phyloP scores from a whole-genome alignment of 2,329 filamentous ascomycete species.

The Talaromyces pinophilus region DNA sequence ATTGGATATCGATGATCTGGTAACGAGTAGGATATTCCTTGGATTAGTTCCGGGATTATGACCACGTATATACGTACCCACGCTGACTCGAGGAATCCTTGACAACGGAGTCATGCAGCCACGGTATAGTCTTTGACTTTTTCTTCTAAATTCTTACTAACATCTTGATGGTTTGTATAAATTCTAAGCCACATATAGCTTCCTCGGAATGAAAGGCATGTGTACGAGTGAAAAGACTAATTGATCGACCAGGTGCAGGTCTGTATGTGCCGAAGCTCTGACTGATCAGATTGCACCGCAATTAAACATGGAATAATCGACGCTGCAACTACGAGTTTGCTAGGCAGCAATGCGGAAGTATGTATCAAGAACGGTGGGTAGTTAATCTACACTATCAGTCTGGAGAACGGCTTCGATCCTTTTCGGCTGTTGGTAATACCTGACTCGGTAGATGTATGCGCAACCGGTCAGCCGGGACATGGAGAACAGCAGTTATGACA shows the following conservation, averaged over 20 bases:
- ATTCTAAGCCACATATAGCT: neutral
- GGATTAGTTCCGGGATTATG: neutral
- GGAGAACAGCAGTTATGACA: too few relatives aligned
- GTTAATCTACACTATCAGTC: neutral
- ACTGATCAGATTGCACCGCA: neutral
- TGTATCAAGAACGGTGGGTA: neutral
- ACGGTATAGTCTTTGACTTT: neutral
- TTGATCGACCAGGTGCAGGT: neutral
- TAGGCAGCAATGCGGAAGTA: neutral
- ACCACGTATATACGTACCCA: neutral
- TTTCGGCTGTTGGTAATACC: neutral
- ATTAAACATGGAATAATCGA: too few relatives aligned
- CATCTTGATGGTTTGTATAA: neutral
- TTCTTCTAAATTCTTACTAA: neutral
- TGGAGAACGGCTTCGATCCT: neutral
- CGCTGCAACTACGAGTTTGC: neutral
- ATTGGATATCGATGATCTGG: conserved; percentile 10
- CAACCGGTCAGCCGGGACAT: neutral
- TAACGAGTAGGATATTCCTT: conserved; percentile 9
- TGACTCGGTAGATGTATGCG: neutral
- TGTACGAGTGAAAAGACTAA: neutral
- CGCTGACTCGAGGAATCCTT: neutral
- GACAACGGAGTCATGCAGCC: neutral
- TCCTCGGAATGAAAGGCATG: neutral
- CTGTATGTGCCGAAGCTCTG: neutral